Percentiles rank a stretch among this genome's conserved stretches.
phyloP scores from a whole-genome alignment of 495 filamentous ascomycete species.

The Podospora anserina region DNA sequence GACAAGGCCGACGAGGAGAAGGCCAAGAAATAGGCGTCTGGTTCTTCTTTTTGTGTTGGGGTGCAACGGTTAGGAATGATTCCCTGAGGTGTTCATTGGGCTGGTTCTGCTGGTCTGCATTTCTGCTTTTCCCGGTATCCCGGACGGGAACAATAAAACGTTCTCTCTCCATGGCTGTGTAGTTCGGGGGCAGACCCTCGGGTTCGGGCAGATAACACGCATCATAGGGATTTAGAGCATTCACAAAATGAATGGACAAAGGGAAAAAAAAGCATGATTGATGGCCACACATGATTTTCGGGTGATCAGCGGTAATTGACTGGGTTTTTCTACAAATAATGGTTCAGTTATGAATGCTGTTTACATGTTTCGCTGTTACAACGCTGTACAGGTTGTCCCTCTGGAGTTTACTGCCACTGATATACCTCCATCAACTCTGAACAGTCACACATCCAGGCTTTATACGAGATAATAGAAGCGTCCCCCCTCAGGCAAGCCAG shows the following conservation, averaged over 20 bases:
- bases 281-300: constrained; percentile 20
- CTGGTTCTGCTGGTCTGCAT: constrained; percentile 41
- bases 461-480: too few relatives aligned
- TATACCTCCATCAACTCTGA: not conserved
- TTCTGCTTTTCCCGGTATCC: constrained; percentile 38
- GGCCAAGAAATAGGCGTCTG: constrained; percentile 76
- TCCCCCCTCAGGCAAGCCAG: too few relatives aligned
- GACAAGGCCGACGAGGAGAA: constrained; percentile 86
- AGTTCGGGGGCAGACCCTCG: not conserved
- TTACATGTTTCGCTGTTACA: not conserved
- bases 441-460: too few relatives aligned
- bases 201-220: constrained; percentile 22
- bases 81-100: constrained; percentile 41
- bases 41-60: constrained; percentile 17
- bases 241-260: constrained; percentile 38
- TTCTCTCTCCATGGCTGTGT: not conserved
- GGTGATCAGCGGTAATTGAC: constrained; percentile 22
- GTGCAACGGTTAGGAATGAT: constrained; percentile 28
- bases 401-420: not conserved
- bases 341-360: not conserved
- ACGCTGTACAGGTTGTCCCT: not conserved
- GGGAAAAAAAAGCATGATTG: constrained; percentile 35
- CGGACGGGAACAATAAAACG: constrained; percentile 23
- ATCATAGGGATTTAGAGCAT: constrained; percentile 37
- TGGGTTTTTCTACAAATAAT: constrained; percentile 11